phyloP scores from a whole-genome alignment of 2,329 filamentous ascomycete species.

The Aureobasidium mangrovei region DNA sequence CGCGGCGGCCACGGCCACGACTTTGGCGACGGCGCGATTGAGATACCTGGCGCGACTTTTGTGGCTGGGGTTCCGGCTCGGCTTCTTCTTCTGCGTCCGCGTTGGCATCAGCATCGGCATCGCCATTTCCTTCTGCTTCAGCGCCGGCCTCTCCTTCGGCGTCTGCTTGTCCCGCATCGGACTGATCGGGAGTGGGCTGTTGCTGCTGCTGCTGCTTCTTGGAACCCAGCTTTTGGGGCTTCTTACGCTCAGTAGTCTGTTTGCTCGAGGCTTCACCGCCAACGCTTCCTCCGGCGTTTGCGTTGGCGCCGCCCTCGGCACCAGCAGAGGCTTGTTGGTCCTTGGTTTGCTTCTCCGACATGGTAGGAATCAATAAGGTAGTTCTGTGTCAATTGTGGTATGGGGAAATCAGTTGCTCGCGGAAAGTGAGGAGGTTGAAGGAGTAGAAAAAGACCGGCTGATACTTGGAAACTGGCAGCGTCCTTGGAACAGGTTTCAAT shows the following conservation, averaged over 20 bases:
- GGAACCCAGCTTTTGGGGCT: slow-evolving; percentile 41
- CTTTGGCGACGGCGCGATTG: slow-evolving; percentile 42
- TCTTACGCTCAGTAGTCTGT: slow-evolving; percentile 30
- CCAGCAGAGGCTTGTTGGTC: slow-evolving; percentile 16
- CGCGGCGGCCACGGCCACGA: slow-evolving; percentile 39
- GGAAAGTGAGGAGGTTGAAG: not conserved
- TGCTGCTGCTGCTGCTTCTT: slow-evolving; percentile 37
- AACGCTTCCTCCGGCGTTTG: slow-evolving; percentile 14
- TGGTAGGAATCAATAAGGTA: slow-evolving; percentile 15
- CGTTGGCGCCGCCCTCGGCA: slow-evolving; percentile 15
- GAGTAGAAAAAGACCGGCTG: slow-evolving; percentile 4
- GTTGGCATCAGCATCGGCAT: slow-evolving; percentile 28
- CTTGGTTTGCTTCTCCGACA: slow-evolving; percentile 19
- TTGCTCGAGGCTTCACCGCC: slow-evolving; percentile 12
- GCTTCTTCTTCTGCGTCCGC: slow-evolving; percentile 32
- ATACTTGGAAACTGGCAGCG: slow-evolving; percentile 11
- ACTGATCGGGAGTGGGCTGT: slow-evolving; percentile 38
- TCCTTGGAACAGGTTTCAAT: slow-evolving; percentile 13
- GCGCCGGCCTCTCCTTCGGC: slow-evolving; percentile 28
- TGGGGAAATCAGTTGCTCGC: not conserved
- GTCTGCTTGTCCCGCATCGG: slow-evolving; percentile 35
- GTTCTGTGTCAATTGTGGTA: not conserved
- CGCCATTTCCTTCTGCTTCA: slow-evolving; percentile 25
- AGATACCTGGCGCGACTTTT: slow-evolving; percentile 29
- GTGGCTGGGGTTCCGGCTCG: slow-evolving; percentile 37